Base-by-base conservation (phyloP, 148 eudicot genomes). In the Dysphania ambrosioides region DNA sequence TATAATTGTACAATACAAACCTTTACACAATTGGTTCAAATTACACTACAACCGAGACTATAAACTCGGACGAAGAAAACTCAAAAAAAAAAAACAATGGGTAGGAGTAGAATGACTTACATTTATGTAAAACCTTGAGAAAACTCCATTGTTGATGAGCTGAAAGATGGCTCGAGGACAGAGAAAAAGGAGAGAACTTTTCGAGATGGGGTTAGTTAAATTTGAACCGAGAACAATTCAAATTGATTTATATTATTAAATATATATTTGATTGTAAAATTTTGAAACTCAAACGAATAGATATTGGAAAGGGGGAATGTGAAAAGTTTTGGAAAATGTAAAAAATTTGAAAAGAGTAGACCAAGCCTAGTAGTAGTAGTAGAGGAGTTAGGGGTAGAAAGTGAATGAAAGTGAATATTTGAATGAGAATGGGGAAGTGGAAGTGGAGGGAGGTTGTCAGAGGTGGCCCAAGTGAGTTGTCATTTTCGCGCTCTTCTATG, bases 71-170 rank as follows among this genome's bases (percentile, higher is more conserved):
- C 53, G 3, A 11, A 44, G 18, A 47, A 44, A 47, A 47, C 53
- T 21, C n/a, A 47, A 21, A 47, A 47, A 3, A 27, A 0, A n/a
- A 2, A 64, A 35, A 57, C n/a, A n/a, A n/a, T 47, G 49, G n/a
- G 55, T 49, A 44, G 53, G 4, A 67, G 26, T 13, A 49, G 23
- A n/a, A 31, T n/a, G 40, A 30, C 40, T 68, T 42, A 61, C 65
- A 31, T 42, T 4, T 4, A n/a, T 35, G 11, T 58, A 0, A 71
- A 69, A 57, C 12, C 32, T 7, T 15, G 3, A 51, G 42, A 1
- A 60, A 60, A 44, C 79, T 32, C 79, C 79, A 76, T 76, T 15
- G 79, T 9, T 59, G 63, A 19, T 21, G 79, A 76, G 66, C 67
- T 59, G 5, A 16, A 29, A 75, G 36, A n/a, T n/a, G n/a, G n/a